Conservation (phyloP, 345 rosid genomes). For the Populus davidiana region DNA sequence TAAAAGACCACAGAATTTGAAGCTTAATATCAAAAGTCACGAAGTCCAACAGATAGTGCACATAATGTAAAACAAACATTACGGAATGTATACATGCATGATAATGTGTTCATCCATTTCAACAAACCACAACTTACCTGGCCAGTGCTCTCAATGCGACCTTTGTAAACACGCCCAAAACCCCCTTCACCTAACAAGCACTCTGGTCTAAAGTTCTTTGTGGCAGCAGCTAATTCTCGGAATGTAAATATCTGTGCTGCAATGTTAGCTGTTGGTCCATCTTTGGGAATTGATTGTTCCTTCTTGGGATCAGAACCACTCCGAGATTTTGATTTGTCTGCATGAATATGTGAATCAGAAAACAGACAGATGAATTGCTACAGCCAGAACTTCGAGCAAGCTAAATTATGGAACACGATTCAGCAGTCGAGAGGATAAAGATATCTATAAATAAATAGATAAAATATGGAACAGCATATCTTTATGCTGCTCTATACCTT, state of each 20-base stretch:
- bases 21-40: not conserved
- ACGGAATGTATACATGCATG: too few species aligned
- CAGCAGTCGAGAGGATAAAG: not conserved
- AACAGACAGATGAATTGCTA: not conserved
- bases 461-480: not conserved
- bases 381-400: not conserved
- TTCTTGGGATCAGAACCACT: conserved; percentile 63
- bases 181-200: conserved; percentile 93
- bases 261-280: conserved; percentile 64
- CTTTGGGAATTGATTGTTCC: conserved; percentile 66
- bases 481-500: not conserved
- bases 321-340: conserved; percentile 78
- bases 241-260: conserved; percentile 95
- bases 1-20: not conserved
- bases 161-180: conserved; percentile 91
- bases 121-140: conserved; percentile 48
- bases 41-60: not conserved
- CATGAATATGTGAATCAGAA: conserved; percentile 12
- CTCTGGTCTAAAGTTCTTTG: conserved; percentile 77
- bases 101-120: conserved; percentile 1
- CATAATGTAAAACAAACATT: not conserved
- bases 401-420: not conserved
- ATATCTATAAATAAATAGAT: not conserved
- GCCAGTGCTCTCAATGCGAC: conserved; percentile 83
- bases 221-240: conserved; percentile 82